These are phyloP conservation scores for Chaetoceros muelleri DNA, from an alignment of 108 stramenopile genomes.

Conservation along the genomic window DNA sequence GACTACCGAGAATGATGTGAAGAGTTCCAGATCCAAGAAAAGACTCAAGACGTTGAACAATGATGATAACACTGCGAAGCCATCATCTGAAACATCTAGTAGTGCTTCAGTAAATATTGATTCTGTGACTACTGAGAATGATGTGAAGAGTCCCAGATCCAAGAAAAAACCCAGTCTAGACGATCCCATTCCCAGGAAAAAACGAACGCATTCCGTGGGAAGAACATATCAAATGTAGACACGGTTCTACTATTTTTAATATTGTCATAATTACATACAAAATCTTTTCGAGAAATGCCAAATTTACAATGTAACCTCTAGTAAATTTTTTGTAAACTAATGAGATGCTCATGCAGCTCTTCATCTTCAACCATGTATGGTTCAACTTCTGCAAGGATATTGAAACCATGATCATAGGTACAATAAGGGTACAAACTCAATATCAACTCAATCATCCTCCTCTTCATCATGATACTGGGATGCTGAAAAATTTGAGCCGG, in stretches of 20 bases:
- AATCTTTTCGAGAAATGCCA: too few species aligned
- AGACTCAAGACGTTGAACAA: not conserved
- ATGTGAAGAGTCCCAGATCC: conserved; percentile 10
- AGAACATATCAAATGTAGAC: too few species aligned
- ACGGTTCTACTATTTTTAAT: too few species aligned
- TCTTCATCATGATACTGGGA: not conserved
- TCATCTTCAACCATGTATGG: too few species aligned
- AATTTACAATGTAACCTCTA: too few species aligned
- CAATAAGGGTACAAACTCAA: conserved; percentile 5
- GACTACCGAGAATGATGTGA: not conserved
- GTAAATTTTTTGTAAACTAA: too few species aligned
- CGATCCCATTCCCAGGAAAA: conserved; percentile 13
- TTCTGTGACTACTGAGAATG: conserved; percentile 8
- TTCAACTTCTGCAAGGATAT: conserved; percentile 26
- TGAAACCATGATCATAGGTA: conserved; percentile 27
- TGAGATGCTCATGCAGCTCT: too few species aligned
- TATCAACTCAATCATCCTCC: conserved; percentile 4
- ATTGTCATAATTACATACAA: too few species aligned
- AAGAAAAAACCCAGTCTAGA: conserved; percentile 11
- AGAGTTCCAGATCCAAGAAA: not conserved
- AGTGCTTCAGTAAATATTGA: conserved; percentile 17
- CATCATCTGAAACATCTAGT: conserved; percentile 14
- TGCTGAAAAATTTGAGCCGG: not conserved
- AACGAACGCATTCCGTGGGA: conserved; percentile 27
- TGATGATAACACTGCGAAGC: not conserved